Evolutionary conservation across 768 basidiomycete species (phyloP).

Genomic region (Postia placenta): DNA sequence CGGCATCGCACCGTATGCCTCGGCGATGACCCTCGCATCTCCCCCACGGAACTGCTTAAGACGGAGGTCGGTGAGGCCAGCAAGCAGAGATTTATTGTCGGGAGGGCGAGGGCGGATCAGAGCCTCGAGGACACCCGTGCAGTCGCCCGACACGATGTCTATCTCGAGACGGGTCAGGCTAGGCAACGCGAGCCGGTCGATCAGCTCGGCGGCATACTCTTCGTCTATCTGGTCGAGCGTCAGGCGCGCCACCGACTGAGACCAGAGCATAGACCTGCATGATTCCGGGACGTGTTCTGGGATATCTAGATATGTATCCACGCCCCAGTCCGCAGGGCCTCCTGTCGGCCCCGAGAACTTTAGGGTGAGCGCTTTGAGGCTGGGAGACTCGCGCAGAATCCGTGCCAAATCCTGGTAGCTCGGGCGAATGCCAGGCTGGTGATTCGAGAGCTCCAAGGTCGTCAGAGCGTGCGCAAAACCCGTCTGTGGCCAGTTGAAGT

Average conservation of each 20-base stretch:
- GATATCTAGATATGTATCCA: too few species aligned
- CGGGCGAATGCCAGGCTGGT: slow-evolving; percentile 57
- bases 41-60: slow-evolving; percentile 37
- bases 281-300: slow-evolving; percentile 8
- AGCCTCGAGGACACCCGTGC: slow-evolving; percentile 38
- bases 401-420: slow-evolving; percentile 44
- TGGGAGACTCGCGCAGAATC: slow-evolving; percentile 47
- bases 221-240: slow-evolving; percentile 25
- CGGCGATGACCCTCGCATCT: slow-evolving; percentile 20
- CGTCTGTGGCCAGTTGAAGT: slow-evolving; percentile 53
- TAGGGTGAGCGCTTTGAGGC: slow-evolving; percentile 47
- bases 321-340: slow-evolving; percentile 31
- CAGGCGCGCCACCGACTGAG: slow-evolving; percentile 23
- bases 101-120: slow-evolving; percentile 34
- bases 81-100: slow-evolving; percentile 36
- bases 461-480: slow-evolving; percentile 38
- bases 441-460: slow-evolving; percentile 56
- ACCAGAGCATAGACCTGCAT: slow-evolving; percentile 6
- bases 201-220: slow-evolving; percentile 26
- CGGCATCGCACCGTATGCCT: slow-evolving; percentile 42
- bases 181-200: slow-evolving; percentile 29
- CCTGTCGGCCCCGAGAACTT: slow-evolving; percentile 52
- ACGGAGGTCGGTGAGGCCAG: slow-evolving; percentile 46
- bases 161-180: slow-evolving; percentile 27
- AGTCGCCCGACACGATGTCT: slow-evolving; percentile 52